Conservation (phyloP, 805 yeast genomes). For the Blastobotrys americana region DNA sequence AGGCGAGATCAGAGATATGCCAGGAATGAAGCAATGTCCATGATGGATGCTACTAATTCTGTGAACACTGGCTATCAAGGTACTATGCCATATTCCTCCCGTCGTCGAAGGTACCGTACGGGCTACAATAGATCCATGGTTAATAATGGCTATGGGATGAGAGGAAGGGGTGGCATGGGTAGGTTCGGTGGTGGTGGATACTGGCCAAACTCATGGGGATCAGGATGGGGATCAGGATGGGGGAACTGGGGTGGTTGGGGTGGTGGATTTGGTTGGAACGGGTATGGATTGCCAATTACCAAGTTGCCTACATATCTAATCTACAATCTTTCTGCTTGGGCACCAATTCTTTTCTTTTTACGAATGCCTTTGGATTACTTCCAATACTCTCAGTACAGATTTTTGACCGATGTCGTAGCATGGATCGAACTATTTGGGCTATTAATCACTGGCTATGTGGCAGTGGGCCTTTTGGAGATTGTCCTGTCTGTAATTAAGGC, state of each 20-base stretch:
- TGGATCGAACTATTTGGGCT: constrained; percentile 14
- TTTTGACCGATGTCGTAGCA: background rate
- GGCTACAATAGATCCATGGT: background rate
- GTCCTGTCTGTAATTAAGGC: constrained; percentile 15
- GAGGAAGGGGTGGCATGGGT: no score
- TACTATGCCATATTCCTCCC: background rate
- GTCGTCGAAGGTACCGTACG: background rate
- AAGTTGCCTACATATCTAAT: constrained; percentile 8
- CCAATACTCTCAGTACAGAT: background rate
- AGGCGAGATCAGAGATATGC: background rate
- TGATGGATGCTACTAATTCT: background rate
- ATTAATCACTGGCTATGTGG: constrained; percentile 14
- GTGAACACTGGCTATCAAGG: background rate
- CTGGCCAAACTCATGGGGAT: background rate
- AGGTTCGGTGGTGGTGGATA: background rate
- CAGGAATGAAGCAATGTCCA: background rate
- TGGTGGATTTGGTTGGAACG: background rate
- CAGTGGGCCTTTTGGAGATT: constrained; percentile 12
- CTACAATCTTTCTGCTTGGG: constrained; percentile 6
- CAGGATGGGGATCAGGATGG: background rate
- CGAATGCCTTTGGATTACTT: constrained; percentile 6
- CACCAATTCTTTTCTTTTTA: constrained; percentile 5
- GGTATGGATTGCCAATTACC: background rate
- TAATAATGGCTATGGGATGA: background rate
- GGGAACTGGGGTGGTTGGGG: background rate